Conservation (phyloP, 768 basidiomycete genomes). For the Pisolithus albus region DNA sequence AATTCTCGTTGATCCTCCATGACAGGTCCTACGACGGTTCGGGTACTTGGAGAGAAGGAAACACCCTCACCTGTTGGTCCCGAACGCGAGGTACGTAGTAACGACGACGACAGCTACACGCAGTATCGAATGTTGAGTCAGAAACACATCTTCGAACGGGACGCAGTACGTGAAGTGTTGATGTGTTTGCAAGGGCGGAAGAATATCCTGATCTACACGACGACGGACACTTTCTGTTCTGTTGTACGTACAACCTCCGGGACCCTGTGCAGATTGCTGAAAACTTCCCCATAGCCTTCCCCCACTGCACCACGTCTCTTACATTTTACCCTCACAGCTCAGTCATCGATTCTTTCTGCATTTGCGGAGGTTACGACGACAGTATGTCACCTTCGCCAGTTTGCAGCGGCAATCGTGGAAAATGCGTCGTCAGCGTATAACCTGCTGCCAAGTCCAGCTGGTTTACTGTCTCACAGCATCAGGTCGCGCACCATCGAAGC, state of each 20-base stretch:
- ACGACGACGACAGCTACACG: not conserved
- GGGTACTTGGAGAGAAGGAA: slow-evolving; percentile 32
- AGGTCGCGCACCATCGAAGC: slow-evolving; percentile 67
- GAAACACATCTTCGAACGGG: slow-evolving; percentile 68
- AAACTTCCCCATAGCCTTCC: slow-evolving; percentile 33
- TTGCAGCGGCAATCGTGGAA: slow-evolving; percentile 45
- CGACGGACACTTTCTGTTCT: slow-evolving; percentile 27
- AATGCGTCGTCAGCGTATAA: slow-evolving; percentile 13
- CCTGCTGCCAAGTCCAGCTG: slow-evolving; percentile 17
- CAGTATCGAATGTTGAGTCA: slow-evolving; percentile 18
- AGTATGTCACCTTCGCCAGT: slow-evolving; percentile 55
- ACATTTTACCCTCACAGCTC: slow-evolving; percentile 62
- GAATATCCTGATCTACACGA: slow-evolving; percentile 47
- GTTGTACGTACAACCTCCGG: slow-evolving; percentile 17
- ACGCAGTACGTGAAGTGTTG: slow-evolving; percentile 71
- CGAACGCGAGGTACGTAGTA: slow-evolving; percentile 34
- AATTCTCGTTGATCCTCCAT: not conserved
- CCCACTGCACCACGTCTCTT: slow-evolving; percentile 51
- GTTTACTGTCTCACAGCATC: slow-evolving; percentile 18
- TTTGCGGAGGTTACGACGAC: slow-evolving; percentile 57
- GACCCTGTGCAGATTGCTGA: not conserved
- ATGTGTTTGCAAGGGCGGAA: slow-evolving; percentile 68
- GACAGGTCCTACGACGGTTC: slow-evolving; percentile 41
- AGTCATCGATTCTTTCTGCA: slow-evolving; percentile 54
- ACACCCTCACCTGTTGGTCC: slow-evolving; percentile 35